A percentile compares a stretch with the other conserved stretches of the same genome.
phyloP scores from a whole-genome alignment of 805 yeast species.

The Hagleromyces aurorensis region DNA sequence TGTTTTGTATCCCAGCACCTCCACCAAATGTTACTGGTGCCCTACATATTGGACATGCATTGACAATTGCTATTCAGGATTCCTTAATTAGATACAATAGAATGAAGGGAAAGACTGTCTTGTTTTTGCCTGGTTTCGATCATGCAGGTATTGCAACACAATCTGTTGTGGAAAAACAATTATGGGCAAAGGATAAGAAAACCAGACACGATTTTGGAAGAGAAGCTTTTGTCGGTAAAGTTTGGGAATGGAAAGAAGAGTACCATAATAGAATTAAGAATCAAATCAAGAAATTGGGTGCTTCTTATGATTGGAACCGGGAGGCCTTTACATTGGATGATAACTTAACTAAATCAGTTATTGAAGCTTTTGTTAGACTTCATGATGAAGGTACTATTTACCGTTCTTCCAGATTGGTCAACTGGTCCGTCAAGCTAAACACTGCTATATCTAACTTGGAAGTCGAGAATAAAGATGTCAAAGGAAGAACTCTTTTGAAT shows the following conservation, averaged over 20 bases:
- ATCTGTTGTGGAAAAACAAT: slow-evolving; percentile 92
- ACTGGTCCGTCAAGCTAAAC: slow-evolving; percentile 92
- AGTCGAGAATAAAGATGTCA: slow-evolving; percentile 84
- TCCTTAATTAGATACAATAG: slow-evolving; percentile 87
- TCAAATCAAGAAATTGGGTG: slow-evolving; percentile 84
- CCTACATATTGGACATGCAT: slow-evolving; percentile 95
- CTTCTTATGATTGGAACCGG: slow-evolving; percentile 92
- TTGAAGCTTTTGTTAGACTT: slow-evolving; percentile 82
- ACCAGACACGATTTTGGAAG: slow-evolving; percentile 96
- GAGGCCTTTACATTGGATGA: slow-evolving; percentile 92
- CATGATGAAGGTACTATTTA: slow-evolving; percentile 94
- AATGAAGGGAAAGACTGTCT: slow-evolving; percentile 92
- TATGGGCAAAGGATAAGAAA: slow-evolving; percentile 79
- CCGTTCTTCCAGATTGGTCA: slow-evolving; percentile 86
- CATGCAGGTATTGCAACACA: slow-evolving; percentile 99
- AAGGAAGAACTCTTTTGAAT: slow-evolving; percentile 69
- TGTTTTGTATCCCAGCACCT: slow-evolving; percentile 92
- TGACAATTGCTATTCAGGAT: slow-evolving; percentile 93
- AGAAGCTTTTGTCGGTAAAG: slow-evolving; percentile 77
- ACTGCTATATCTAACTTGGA: slow-evolving; percentile 95
- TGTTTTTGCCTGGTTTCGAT: slow-evolving; percentile 94
- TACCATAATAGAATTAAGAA: slow-evolving; percentile 79
- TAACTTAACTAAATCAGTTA: slow-evolving; percentile 66
- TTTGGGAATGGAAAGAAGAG: slow-evolving; percentile 98
- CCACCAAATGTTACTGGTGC: slow-evolving; percentile 99